Evolutionary conservation across 257 asterid species (phyloP).

Genomic region (Echites panduratus): DNA sequence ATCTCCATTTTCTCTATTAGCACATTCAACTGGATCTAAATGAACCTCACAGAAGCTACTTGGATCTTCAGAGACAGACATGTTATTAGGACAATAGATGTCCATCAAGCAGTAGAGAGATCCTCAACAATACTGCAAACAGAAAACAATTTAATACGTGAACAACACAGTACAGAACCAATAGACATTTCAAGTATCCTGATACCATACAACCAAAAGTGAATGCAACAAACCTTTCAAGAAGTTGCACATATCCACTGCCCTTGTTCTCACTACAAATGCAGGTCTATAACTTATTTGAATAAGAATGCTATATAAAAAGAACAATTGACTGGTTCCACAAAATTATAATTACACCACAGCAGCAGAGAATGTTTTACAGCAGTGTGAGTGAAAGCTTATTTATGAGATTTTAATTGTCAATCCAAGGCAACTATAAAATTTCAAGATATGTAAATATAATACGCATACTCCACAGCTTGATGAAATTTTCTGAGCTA

Average conservation of each 20-base stretch:
- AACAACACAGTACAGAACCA: neutral
- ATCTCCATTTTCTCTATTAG: constrained; percentile 18
- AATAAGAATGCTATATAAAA: too few relatives aligned
- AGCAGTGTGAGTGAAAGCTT: neutral
- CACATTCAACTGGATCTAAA: constrained; percentile 28
- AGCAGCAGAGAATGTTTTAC: neutral
- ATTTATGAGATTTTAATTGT: neutral
- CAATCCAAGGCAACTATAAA: neutral
- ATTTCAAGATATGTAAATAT: neutral
- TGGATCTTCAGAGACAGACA: constrained; percentile 38
- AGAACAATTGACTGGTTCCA: neutral
- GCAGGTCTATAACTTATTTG: neutral
- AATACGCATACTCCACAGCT: neutral
- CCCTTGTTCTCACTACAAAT: neutral
- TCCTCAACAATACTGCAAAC: constrained; percentile 23
- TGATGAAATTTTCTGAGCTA: neutral
- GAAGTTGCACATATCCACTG: too few relatives aligned
- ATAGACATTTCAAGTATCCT: neutral
- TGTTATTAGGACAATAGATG: constrained; percentile 32
- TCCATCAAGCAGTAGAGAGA: constrained; percentile 49
- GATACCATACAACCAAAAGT: neutral
- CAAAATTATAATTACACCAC: neutral
- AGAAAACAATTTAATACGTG: neutral
- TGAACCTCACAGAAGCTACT: constrained; percentile 34
- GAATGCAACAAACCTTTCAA: too few relatives aligned